Conservation (phyloP, 371 early-diverging fungal species). For the Funneliformis caledonium region DNA sequence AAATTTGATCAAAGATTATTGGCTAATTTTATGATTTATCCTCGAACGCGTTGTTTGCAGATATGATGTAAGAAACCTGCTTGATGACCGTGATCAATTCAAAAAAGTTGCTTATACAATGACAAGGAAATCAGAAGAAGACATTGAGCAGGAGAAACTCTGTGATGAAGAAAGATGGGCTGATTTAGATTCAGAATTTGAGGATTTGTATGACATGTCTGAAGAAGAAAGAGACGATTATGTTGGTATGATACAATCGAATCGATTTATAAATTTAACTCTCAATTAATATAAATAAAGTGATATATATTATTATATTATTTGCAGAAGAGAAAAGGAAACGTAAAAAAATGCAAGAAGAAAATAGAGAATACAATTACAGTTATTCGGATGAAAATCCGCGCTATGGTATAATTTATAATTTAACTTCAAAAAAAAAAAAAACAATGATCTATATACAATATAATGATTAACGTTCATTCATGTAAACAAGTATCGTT, state of each 20-base stretch:
- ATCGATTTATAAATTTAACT: neutral
- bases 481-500: constrained; percentile 26
- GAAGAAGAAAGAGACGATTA: constrained; percentile 54
- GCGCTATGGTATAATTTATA: constrained; percentile 20
- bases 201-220: constrained; percentile 52
- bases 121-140: constrained; percentile 6
- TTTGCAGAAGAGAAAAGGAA: constrained; percentile 40
- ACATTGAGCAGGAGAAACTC: constrained; percentile 32
- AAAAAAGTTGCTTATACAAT: constrained; percentile 26
- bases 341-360: constrained; percentile 3
- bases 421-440: constrained; percentile 15
- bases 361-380: constrained; percentile 27
- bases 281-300: neutral
- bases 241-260: constrained; percentile 42
- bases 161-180: constrained; percentile 35
- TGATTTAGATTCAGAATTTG: constrained; percentile 61
- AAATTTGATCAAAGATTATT: neutral
- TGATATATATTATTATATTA: neutral
- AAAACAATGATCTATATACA: constrained; percentile 34
- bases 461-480: neutral
- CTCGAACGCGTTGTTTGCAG: constrained; percentile 5
- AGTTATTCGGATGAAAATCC: constrained; percentile 24
- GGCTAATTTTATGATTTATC: constrained; percentile 18
- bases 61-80: constrained; percentile 37
- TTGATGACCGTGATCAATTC: constrained; percentile 37